Evolutionary conservation across 2,329 filamentous ascomycete species (phyloP), one percentile per base, ranked within the genome.

Genomic region (Epichloe gansuensis): DNA sequence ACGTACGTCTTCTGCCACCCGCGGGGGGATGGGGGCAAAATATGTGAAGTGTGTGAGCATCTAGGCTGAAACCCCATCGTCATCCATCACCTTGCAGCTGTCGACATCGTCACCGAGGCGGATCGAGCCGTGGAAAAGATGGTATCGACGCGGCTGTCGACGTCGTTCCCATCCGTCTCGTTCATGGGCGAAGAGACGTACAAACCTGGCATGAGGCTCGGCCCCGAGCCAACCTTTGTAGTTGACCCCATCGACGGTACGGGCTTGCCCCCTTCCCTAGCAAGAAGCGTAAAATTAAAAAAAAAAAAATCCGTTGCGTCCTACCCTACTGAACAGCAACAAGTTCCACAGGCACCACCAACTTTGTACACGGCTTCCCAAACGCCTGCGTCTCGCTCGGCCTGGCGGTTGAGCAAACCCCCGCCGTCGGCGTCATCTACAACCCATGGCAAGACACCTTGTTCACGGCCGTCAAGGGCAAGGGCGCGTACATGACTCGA

Each of bases 131-230:
- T 86, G 50, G 82, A 86, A 65, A 71, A 73, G 50, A 79, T 82
- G 71, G 78, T 85, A 52, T 77, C 75, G 7, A 64, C 69, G 15
- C 72, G 72, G 42, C 74, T 86, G 13, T 69, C 67, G 3, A 57
- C 67, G 15, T 66, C 71, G 17, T 84, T 81, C 64, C 82, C 82
- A 1, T 58, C 64, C 55, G 78, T 77, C 62, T 66, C 74, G 58
- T 88, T 88, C 67, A 81, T 89, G 66, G 85, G 85, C 63, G 85
- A 88, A 64, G 86, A 91, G 69, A 89, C 86, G 31, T 86, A 88
- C 71, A 74, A 81, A 57, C 78, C 84, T 1, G 85, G 85, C 60
- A 72, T 74, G 55, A 71, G 68, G 44, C 72, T 91, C 46, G 84
- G 81, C 0, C 66, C 75, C 34, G 76, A 76, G 15, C 86, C 87